Evolutionary conservation across 139 green algal species (phyloP).

Genomic region (Limnomonas spitsbergensis): DNA sequence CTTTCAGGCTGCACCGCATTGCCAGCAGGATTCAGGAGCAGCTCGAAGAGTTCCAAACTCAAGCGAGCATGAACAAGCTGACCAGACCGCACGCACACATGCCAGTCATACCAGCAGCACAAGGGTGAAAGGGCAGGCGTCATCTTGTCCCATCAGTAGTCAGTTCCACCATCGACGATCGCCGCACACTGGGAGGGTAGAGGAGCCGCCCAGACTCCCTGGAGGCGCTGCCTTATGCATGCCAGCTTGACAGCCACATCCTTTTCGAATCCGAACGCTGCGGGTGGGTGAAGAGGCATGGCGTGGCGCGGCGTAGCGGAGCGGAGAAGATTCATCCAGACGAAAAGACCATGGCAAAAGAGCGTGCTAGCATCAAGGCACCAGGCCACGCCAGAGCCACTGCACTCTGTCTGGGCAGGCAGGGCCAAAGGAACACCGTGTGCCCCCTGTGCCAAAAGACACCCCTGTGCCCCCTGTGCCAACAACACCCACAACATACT

Average conservation of each 20-base stretch:
- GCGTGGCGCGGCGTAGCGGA: background rate
- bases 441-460: background rate
- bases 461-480: background rate
- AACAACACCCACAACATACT: background rate
- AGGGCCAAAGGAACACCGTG: background rate
- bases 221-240: conserved; percentile 6
- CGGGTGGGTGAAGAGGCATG: background rate
- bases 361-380: too few relatives aligned
- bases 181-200: conserved; percentile 4
- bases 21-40: too few relatives aligned
- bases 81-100: too few relatives aligned
- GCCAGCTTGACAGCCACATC: background rate
- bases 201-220: background rate
- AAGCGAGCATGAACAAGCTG: too few relatives aligned
- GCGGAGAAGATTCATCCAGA: background rate
- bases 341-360: too few relatives aligned
- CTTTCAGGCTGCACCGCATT: too few relatives aligned
- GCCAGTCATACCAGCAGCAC: too few relatives aligned
- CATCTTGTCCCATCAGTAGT: background rate
- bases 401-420: too few relatives aligned
- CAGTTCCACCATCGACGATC: background rate
- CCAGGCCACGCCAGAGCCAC: too few relatives aligned
- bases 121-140: too few relatives aligned
- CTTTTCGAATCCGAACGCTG: background rate
- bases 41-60: too few relatives aligned